A percentile compares a stretch with the other conserved stretches of the same genome.
Conservation (phyloP, 345 rosid genomes). For the Aethionema arabicum region DNA sequence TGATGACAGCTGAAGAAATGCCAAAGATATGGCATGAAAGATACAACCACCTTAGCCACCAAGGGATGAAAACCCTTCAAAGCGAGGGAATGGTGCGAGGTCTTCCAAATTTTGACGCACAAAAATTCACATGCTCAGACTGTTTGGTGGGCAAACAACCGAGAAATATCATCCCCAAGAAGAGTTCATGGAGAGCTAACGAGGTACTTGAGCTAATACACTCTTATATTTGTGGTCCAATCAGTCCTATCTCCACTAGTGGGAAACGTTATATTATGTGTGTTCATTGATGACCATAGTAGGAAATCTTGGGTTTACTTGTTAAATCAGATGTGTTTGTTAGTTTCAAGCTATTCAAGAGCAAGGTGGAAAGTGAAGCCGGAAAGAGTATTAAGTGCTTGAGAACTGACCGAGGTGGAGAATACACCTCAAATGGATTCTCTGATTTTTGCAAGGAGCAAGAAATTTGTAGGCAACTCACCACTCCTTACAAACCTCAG, state of each 20-base stretch:
- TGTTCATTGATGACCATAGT: slow-evolving; percentile 2
- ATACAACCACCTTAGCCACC: background rate
- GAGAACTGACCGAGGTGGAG: slow-evolving; percentile 12
- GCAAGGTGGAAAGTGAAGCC: background rate
- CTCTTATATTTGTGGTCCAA: slow-evolving; percentile 7
- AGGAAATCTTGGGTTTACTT: slow-evolving; percentile 12
- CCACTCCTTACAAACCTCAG: background rate
- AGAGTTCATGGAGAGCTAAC: background rate
- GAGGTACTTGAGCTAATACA: background rate
- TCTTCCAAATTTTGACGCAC: background rate
- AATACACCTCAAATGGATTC: background rate
- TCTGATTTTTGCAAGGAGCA: background rate
- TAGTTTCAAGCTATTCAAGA: background rate
- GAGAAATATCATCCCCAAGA: background rate
- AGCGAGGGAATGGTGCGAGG: background rate
- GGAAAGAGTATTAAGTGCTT: background rate
- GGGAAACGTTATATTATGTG: background rate
- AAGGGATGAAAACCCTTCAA: background rate
- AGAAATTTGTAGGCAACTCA: background rate
- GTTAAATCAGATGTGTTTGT: background rate
- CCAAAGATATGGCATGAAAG: background rate
- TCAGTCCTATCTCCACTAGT: background rate
- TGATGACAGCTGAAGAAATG: background rate
- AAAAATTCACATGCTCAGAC: background rate
- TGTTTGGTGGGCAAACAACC: background rate